Conservation (phyloP, 495 filamentous ascomycete species). For the Xylaria palmicola region DNA sequence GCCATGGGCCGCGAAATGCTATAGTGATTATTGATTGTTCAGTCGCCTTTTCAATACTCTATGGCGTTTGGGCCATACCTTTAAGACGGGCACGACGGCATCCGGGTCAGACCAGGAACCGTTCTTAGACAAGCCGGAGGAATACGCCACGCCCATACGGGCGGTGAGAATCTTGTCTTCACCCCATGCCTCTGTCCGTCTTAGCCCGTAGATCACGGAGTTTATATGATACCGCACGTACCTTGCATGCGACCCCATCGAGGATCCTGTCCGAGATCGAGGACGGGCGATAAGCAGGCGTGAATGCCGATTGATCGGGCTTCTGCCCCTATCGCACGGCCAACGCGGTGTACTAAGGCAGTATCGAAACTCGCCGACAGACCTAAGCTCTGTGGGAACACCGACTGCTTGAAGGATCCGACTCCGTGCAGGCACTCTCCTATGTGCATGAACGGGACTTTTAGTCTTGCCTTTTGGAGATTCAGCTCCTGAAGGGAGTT, state of each 20-base stretch:
- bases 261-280: conserved; percentile 43
- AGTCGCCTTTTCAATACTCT: background rate
- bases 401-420: conserved; percentile 40
- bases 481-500: conserved; percentile 39
- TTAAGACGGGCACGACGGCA: conserved; percentile 39
- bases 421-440: conserved; percentile 45
- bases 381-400: conserved; percentile 41
- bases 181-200: conserved; percentile 39
- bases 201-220: background rate
- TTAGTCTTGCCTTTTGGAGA: conserved; percentile 30
- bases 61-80: conserved; percentile 20
- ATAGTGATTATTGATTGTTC: conserved; percentile 1
- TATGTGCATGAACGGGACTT: conserved; percentile 38
- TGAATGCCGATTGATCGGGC: conserved; percentile 42
- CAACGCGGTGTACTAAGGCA: conserved; percentile 37
- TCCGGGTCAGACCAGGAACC: conserved; percentile 36
- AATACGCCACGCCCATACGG: conserved; percentile 42
- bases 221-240: conserved; percentile 6
- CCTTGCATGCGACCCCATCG: conserved; percentile 45
- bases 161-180: conserved; percentile 44
- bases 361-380: conserved; percentile 40
- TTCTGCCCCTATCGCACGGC: conserved; percentile 38
- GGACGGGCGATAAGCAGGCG: conserved; percentile 41
- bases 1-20: conserved; percentile 45
- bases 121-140: conserved; percentile 41